phyloP scores from a whole-genome alignment of 2,329 filamentous ascomycete genomes.

The Trichophyton mentagrophytes region DNA sequence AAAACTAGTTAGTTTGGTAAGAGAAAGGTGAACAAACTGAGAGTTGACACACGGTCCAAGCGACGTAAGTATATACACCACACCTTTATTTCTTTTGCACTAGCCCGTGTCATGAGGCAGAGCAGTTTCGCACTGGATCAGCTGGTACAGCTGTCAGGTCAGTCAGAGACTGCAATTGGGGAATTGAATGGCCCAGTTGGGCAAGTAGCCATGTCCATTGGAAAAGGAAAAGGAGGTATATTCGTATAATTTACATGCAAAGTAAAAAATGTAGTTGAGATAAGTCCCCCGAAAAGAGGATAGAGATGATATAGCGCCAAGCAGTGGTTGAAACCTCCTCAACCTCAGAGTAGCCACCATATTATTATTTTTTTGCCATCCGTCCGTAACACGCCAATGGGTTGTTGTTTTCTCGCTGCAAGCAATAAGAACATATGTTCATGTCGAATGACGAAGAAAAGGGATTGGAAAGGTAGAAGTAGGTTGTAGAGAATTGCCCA shows the following conservation, averaged over 20 bases:
- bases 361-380: not conserved
- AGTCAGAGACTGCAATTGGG: not conserved
- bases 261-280: not conserved
- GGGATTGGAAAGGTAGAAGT: not conserved
- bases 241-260: conserved; percentile 1
- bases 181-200: not conserved
- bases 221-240: not conserved
- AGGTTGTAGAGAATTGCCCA: not conserved
- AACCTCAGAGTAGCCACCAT: not conserved
- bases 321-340: not conserved
- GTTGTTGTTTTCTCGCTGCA: not conserved
- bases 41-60: not conserved
- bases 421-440: not conserved
- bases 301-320: not conserved
- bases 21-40: not conserved
- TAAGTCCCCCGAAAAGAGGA: not conserved
- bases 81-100: not conserved
- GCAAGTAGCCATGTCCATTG: not conserved
- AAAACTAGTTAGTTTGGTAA: not conserved
- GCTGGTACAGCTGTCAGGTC: not conserved
- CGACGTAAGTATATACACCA: not conserved
- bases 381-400: not conserved
- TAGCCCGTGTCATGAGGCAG: not conserved
- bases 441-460: not conserved
- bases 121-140: not conserved